Evolutionary conservation across 2,329 filamentous ascomycete genomes (phyloP), one percentile per base, ranked within the genome.

Genomic region (Botrytis medusae): DNA sequence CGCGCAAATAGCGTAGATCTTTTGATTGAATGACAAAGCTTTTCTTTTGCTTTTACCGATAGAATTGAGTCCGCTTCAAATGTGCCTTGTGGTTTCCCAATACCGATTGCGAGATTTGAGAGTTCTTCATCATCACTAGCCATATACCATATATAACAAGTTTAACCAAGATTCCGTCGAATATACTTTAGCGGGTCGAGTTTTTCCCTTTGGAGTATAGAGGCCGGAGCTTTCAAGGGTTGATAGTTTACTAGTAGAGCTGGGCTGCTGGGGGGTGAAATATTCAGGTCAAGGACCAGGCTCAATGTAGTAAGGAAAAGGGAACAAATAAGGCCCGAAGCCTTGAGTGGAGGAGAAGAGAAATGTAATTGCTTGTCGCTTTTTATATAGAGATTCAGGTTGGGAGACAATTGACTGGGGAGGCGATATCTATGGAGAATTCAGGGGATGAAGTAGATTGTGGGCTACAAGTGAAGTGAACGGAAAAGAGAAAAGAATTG

Each of bases 91-190:
- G 72, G 77, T 74, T 76, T 79, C 77, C 78, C 77, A 78, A 77
- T 77, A 59, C 75, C 76, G 74, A 73, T 75, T 73, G 74, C 72
- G 74, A 75, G 69, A 71, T 64, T 77, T 76, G 75, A 77, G 74
- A 74, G 74, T 75, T 78, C 78, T 68, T 80, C 79, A 80, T 80
- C 70, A 77, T 80, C 77, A 74, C 75, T 76, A 75, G 65, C 73
- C 75, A 74, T 74, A 69, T 60, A 74, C 73, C 70, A 74, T 59
- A 34, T 59, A 65, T 71, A 62, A 57, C 42, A 71, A 71, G 60
- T 54, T 71, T 54, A 37, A 72, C 70, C 70, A 72, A 67, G 70
- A 57, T 57, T 72, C 54, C 70, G 37, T 67, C 37, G 61, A 67
- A 67, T 54, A 46, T 67, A 72, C 20, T 59, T 59, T 72, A 65